phyloP scores from a whole-genome alignment of 441 rosid species.

The Erodium texanum region DNA sequence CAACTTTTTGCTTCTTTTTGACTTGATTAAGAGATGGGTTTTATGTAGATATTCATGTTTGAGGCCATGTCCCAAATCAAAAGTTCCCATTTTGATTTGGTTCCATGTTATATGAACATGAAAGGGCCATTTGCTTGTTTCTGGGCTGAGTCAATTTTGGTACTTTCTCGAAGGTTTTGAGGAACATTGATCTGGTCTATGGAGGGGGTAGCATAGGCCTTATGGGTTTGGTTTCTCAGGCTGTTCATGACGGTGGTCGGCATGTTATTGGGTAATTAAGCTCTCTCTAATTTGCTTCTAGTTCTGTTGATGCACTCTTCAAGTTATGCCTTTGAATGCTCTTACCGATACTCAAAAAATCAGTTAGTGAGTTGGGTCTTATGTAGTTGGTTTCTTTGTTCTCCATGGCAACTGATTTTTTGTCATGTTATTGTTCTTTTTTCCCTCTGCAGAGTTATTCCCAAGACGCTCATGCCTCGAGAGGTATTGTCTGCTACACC shows the following conservation, averaged over 20 bases:
- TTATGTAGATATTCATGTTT: background rate
- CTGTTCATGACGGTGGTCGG: constrained; percentile 90
- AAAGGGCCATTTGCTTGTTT: background rate
- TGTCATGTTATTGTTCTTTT: constrained; percentile 61
- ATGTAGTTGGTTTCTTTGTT: constrained; percentile 17
- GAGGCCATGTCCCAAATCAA: background rate
- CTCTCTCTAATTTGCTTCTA: background rate
- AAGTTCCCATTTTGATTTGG: background rate
- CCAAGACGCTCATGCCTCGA: constrained; percentile 99
- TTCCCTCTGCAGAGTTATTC: constrained; percentile 76
- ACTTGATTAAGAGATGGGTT: background rate
- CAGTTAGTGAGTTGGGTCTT: constrained; percentile 19
- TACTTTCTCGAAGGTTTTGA: constrained; percentile 47
- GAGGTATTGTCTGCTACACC: constrained; percentile 68
- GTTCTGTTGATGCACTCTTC: no score
- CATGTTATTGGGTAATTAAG: constrained; percentile 80
- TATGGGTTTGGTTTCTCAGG: constrained; percentile 89
- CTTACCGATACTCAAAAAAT: background rate
- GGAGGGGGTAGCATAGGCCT: constrained; percentile 97
- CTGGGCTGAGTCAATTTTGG: constrained; percentile 20
- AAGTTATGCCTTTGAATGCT: background rate
- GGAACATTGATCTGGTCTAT: constrained; percentile 88
- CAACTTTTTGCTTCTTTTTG: background rate
- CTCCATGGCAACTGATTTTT: constrained; percentile 35
- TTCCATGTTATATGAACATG: background rate